Percentiles rank a stretch among this genome's conserved stretches.
phyloP scores from a whole-genome alignment of 495 filamentous ascomycete genomes.

The Chaetomium tenue region DNA sequence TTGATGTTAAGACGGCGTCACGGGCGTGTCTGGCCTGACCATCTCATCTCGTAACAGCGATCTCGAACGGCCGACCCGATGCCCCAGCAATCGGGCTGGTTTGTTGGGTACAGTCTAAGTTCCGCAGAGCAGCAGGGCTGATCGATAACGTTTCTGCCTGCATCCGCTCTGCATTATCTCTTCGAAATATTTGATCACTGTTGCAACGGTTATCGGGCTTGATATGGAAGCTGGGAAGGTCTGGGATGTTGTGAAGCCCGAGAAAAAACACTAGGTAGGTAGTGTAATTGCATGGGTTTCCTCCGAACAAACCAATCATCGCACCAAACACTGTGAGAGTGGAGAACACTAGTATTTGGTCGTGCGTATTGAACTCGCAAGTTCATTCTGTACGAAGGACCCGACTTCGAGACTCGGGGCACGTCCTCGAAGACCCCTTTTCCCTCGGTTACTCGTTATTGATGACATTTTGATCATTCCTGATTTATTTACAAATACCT shows the following conservation, averaged over 20 bases:
- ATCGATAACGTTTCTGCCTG: neutral
- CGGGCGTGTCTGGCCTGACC: no score
- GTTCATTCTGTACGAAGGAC: no score
- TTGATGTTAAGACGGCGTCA: no score
- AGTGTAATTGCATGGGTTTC: no score
- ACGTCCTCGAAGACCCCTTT: neutral
- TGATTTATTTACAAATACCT: neutral
- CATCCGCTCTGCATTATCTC: neutral
- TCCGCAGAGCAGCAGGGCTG: neutral
- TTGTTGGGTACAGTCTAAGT: neutral
- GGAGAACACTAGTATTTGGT: slow-evolving; percentile 11
- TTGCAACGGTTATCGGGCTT: no score
- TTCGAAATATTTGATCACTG: neutral
- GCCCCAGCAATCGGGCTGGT: neutral
- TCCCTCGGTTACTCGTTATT: neutral
- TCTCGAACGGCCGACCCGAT: neutral
- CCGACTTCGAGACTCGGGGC: neutral
- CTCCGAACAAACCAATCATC: neutral
- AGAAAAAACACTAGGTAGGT: no score
- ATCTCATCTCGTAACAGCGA: no score
- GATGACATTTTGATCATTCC: neutral
- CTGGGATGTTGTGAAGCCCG: neutral
- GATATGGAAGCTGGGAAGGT: neutral
- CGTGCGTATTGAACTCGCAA: neutral
- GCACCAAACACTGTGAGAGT: neutral